Conservation (phyloP, 139 green algal genomes). For the Pycnococcus provasolii region DNA sequence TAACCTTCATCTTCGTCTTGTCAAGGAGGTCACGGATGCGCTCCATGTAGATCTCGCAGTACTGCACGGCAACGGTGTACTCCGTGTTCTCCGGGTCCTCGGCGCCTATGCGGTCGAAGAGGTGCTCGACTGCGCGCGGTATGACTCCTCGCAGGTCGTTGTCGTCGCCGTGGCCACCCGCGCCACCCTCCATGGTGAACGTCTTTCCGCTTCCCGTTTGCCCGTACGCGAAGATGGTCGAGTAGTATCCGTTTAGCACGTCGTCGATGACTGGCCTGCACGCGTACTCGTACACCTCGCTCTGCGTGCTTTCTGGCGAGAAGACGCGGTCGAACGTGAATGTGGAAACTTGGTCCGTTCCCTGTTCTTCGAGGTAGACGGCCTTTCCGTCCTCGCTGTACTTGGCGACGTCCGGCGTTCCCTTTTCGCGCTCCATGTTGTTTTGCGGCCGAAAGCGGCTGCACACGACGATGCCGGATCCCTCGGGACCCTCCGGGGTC, state of each 20-base stretch:
- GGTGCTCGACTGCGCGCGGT: conserved; percentile 22
- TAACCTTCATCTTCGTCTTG: conserved; percentile 16
- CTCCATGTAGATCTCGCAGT: conserved; percentile 34
- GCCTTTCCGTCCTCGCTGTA: neutral
- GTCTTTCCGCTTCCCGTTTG: conserved; percentile 35
- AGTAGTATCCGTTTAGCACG: conserved; percentile 28
- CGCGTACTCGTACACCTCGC: conserved; percentile 25
- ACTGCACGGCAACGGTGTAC: conserved; percentile 13
- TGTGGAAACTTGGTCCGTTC: neutral
- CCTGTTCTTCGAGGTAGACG: neutral
- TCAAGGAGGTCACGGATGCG: conserved; percentile 28
- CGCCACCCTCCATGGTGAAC: conserved; percentile 30
- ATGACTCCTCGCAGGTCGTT: conserved; percentile 24
- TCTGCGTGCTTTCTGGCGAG: conserved; percentile 10
- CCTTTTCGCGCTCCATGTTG: conserved; percentile 13
- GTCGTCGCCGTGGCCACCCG: conserved; percentile 11
- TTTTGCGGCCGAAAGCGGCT: conserved; percentile 23
- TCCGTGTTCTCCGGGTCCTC: conserved; percentile 12
- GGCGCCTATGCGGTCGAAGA: conserved; percentile 23
- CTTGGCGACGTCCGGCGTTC: conserved; percentile 1
- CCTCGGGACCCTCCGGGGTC: neutral
- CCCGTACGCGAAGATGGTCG: conserved; percentile 32
- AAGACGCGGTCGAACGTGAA: conserved; percentile 32
- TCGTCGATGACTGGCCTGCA: conserved; percentile 25
- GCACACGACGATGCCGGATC: conserved; percentile 10